Base-by-base conservation (phyloP, 2,329 filamentous ascomycete species). In the Fusarium sp. region DNA sequence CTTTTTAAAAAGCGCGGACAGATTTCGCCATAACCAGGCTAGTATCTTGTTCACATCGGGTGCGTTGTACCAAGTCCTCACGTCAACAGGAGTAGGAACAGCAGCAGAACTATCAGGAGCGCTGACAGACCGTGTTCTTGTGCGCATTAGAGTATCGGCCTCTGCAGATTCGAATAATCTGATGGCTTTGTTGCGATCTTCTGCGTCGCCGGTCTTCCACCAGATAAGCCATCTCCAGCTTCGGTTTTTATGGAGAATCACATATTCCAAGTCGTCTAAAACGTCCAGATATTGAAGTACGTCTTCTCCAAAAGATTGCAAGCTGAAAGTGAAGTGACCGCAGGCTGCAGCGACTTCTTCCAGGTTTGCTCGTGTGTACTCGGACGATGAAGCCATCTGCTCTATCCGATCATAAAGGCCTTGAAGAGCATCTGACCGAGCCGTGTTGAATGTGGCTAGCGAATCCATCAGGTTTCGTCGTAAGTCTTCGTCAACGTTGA, bases 311-410 rank as follows among this genome's bases (percentile, higher is more conserved):
- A 98, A 94, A 62, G 96, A 92, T 61, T 96, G 88, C 8, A 99
- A 83, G 39, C 92, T 96, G 76, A 96, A 97, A 73, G 92, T 95
- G 76, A 98, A 99, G 78, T 98, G 94, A 0, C 96, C 95, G 75
- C 96, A 99, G 36, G 94, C 97, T 11, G 96, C 95, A 21, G 94
- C 94, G 4, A 98, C 94, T 79, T 99, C 96, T 78, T 99, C 96
- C 92, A 10, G 94, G 93, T 77, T 96, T 88, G 19, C 94, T 84
- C 67, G 91, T 89, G 53, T 92, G 83, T 89, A 46, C 87, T 87
- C 10, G 86, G 84, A 59, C 85, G 88, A 21, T 86, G 64, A 60
- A 1, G 55, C 55, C 55, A 64, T 88, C 17, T 93, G 84, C 71
- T 94, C 90, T 57, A 94, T 94, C 44, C 88, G 91, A 63, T 88